These are phyloP conservation scores for Trypanosoma caninum DNA, from an alignment of 208 protist species.

Conservation along the genomic window DNA sequence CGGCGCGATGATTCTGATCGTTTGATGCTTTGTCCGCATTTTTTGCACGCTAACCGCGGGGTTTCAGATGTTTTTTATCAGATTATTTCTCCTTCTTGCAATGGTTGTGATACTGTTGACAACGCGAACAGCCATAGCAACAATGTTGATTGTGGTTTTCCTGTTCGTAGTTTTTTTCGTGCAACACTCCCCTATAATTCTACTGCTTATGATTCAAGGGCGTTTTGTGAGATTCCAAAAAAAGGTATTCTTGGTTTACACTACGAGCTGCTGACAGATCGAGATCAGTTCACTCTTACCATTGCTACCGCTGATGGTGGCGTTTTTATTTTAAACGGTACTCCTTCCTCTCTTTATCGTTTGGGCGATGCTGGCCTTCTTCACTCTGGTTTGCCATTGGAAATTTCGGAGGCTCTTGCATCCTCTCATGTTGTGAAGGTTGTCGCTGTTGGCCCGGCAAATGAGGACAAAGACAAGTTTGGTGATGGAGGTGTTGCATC, in stretches of 20 bases:
- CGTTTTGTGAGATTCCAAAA: slow-evolving; percentile 3
- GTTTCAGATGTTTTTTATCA: slow-evolving; percentile 22
- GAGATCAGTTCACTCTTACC: slow-evolving; percentile 10
- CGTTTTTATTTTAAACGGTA: slow-evolving; percentile 3
- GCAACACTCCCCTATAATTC: slow-evolving; percentile 9
- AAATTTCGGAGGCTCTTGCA: slow-evolving; percentile 7
- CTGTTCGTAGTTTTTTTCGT: background rate
- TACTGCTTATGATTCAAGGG: background rate
- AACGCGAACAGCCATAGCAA: background rate
- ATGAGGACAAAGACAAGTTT: background rate
- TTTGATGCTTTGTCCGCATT: slow-evolving; percentile 33
- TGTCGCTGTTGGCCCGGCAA: background rate
- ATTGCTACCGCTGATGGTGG: slow-evolving; percentile 10
- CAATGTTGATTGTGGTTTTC: background rate
- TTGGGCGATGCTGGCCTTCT: slow-evolving; percentile 1
- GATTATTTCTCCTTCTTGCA: background rate
- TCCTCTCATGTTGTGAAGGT: slow-evolving; percentile 18
- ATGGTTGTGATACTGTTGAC: background rate
- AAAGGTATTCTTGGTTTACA: slow-evolving; percentile 6
- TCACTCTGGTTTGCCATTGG: slow-evolving; percentile 1
- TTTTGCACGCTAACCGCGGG: slow-evolving; percentile 36
- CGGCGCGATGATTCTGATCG: slow-evolving; percentile 7
- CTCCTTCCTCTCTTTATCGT: slow-evolving; percentile 8
- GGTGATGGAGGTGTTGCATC: background rate
- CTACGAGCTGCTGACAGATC: background rate